Base-by-base conservation (phyloP, 352 stramenopile genomes). In the Pythium diclinum region DNA sequence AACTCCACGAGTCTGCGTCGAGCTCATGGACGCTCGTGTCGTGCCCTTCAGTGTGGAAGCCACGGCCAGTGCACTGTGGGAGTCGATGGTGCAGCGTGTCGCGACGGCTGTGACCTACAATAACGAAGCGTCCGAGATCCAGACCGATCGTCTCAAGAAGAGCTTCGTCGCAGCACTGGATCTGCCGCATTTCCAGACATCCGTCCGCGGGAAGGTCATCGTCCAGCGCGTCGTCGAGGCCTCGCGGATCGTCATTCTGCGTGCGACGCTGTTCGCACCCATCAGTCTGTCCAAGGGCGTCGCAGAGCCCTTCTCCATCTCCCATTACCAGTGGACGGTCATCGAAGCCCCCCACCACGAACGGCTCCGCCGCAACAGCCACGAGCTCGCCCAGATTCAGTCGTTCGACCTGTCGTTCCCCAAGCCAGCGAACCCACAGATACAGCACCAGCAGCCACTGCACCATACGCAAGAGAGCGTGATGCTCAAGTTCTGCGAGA, bases 241-340 rank as follows among this genome's bases (percentile, higher is more conserved):
- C 7, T 68, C 81, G 2, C 76, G 78, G 47, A 59, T 81, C 17
- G 70, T 85, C 30, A 72, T 87, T 46, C 16, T 84, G 10, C 81
- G 73, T 44, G 59, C 65, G 17, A 73, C 73, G 7, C 19, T 73
- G 14, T 68, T 79, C 36, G 76, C 79, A 30, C 74, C 75, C 23
- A 53, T 51, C 32, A 44, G 40, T n/a, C 56, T 61, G 2, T 17
- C 56, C 40, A 42, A 38, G 11, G 25, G 56, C 16, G 23, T 28
- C 8, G 52, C 52, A 40, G 40, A 61, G 16, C 56, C 56, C 40
- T 61, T 61, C 25, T 53, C 56, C 23, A 33, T 61, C 23, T 46
- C 40, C 42, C 56, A 61, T 21, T 61, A 61, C 40, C 56, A 61
- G 56, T 61, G 56, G 56, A 61, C 13, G 14, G 48, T 48, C 6